These are phyloP conservation scores for Lactarius sp. DNA, from an alignment of 768 basidiomycete genomes.

Conservation along the genomic window DNA sequence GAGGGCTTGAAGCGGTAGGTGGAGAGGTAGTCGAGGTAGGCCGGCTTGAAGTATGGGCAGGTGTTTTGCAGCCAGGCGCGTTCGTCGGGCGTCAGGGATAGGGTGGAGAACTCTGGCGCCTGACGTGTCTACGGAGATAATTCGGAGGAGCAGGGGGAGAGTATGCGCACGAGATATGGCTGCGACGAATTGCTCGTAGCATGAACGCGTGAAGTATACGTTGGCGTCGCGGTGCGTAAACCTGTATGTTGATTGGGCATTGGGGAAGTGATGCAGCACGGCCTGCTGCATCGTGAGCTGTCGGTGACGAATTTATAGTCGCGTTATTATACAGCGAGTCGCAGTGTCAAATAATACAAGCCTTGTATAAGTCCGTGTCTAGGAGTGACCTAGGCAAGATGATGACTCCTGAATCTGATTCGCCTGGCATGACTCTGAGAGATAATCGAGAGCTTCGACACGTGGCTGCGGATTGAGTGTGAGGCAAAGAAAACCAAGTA, in stretches of 20 bases:
- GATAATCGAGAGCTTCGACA: neutral
- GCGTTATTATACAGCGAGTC: constrained; percentile 4
- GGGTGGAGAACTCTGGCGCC: constrained; percentile 58
- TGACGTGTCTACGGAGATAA: neutral
- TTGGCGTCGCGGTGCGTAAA: constrained; percentile 75
- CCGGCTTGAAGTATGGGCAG: constrained; percentile 68
- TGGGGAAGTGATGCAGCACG: constrained; percentile 71
- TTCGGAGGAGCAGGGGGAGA: no score
- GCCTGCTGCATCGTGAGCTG: constrained; percentile 97
- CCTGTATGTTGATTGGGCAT: constrained; percentile 61
- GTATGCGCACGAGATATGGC: constrained; percentile 49
- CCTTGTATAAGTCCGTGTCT: constrained; percentile 93
- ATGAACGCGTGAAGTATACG: constrained; percentile 60
- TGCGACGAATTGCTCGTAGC: constrained; percentile 54
- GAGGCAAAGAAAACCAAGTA: neutral
- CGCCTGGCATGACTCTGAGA: neutral
- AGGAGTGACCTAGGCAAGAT: constrained; percentile 53
- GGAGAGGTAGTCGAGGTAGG: constrained; percentile 75
- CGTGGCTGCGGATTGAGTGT: neutral
- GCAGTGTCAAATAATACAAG: neutral
- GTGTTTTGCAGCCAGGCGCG: constrained; percentile 54
- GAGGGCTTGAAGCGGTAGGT: constrained; percentile 67
- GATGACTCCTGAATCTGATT: constrained; percentile 12
- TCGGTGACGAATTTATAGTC: neutral
- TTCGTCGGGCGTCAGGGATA: constrained; percentile 59